Evolutionary conservation across 345 rosid genomes (phyloP).

Genomic region (Brassica incana): DNA sequence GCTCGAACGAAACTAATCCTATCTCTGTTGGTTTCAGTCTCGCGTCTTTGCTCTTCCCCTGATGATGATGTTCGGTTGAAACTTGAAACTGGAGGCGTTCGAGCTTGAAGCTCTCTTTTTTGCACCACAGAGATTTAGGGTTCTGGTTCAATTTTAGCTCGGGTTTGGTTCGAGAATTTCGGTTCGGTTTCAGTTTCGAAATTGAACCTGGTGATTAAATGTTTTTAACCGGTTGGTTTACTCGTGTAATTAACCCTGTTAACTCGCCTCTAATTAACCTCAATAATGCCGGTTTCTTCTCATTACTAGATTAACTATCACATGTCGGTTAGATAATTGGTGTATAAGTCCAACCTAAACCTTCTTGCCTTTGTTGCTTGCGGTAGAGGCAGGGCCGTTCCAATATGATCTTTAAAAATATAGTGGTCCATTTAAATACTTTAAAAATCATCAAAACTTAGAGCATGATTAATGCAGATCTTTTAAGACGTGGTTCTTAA

Average conservation of each 20-base stretch:
- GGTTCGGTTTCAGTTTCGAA: not conserved
- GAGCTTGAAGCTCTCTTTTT: not conserved
- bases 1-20: not conserved
- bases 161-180: not conserved
- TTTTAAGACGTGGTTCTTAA: no score
- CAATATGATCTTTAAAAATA: no score
- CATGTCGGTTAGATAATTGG: no score
- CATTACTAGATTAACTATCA: no score
- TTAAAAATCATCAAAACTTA: no score
- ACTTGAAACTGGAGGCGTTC: not conserved
- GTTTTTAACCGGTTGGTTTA: not conserved
- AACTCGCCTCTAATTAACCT: no score
- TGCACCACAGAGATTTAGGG: not conserved
- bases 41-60: not conserved
- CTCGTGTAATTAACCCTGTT: not conserved
- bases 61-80: not conserved
- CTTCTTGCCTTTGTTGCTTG: no score
- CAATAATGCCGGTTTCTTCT: not conserved
- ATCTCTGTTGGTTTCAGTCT: not conserved
- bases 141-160: not conserved
- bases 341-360: no score
- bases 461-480: no score
- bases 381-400: no score
- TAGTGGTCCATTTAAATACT: no score
- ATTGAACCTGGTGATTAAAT: not conserved